Evolutionary conservation across 2,329 filamentous ascomycete species (phyloP).

Genomic region (Colletotrichum musicola): DNA sequence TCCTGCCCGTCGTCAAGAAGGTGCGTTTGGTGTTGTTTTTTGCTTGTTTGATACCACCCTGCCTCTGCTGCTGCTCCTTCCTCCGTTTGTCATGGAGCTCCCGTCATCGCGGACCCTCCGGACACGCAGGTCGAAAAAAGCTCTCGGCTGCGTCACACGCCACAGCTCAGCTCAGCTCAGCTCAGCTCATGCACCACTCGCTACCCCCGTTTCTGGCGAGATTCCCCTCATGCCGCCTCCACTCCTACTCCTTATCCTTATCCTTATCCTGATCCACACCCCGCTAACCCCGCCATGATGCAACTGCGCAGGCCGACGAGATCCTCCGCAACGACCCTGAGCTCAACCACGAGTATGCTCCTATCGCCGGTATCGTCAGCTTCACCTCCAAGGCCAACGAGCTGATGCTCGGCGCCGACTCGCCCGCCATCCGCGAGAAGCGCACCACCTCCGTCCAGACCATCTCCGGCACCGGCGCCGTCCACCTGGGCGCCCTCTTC

Average conservation of each 20-base stretch:
- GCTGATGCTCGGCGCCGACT: conserved; percentile 84
- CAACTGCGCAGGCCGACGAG: conserved; percentile 81
- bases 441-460: conserved; percentile 88
- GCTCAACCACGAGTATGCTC: conserved; percentile 98
- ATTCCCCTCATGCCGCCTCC: conserved; percentile 18
- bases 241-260: conserved; percentile 7
- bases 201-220: conserved; percentile 13
- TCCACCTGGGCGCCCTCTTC: conserved; percentile 94
- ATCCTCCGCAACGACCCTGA: conserved; percentile 88
- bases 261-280: conserved; percentile 20
- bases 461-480: conserved; percentile 95
- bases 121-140: conserved; percentile 3
- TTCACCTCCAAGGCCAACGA: conserved; percentile 94
- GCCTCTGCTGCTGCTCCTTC: neutral
- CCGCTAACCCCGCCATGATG: conserved; percentile 40
- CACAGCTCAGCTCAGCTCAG: neutral
- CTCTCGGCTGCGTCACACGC: conserved; percentile 29
- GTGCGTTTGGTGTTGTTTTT: conserved; percentile 60
- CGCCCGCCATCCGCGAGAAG: conserved; percentile 86
- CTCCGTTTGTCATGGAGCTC: neutral
- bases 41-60: neutral
- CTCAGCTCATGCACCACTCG: neutral
- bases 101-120: conserved; percentile 1
- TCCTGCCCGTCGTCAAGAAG: conserved; percentile 96
- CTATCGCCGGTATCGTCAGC: conserved; percentile 87